Evolutionary conservation across 441 rosid genomes (phyloP).

Genomic region (Manihot esculenta): DNA sequence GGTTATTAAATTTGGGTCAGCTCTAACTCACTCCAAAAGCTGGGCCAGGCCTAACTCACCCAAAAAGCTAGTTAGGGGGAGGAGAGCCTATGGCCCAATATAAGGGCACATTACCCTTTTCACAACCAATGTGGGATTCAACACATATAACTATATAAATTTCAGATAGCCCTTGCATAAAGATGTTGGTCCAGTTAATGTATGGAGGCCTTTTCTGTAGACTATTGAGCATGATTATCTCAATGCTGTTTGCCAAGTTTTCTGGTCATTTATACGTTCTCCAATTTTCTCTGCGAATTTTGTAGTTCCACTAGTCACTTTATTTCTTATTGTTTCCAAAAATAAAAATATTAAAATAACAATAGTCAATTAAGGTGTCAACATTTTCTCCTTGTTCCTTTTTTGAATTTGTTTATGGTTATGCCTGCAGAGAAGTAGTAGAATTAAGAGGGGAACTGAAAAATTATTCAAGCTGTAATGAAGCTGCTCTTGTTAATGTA

Average conservation of each 20-base stretch:
- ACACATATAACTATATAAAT: too few species aligned
- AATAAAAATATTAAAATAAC: background rate
- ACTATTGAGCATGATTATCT: conserved; percentile 2
- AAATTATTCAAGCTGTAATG: conserved; percentile 43
- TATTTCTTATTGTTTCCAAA: background rate
- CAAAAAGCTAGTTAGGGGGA: too few species aligned
- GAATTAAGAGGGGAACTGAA: conserved; percentile 52
- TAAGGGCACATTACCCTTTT: too few species aligned
- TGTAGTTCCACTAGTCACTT: background rate
- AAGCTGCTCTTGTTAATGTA: conserved; percentile 47
- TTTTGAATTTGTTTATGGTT: conserved; percentile 18
- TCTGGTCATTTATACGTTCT: background rate
- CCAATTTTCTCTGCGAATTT: background rate
- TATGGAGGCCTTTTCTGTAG: background rate
- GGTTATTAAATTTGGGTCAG: too few species aligned
- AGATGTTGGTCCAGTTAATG: background rate
- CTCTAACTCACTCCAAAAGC: too few species aligned
- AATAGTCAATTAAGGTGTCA: background rate
- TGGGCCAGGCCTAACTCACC: too few species aligned
- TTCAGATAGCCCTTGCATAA: background rate
- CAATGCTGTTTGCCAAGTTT: background rate
- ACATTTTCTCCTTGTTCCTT: background rate
- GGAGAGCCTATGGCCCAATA: too few species aligned
- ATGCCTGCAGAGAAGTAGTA: conserved; percentile 67
- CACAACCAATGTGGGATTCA: too few species aligned